Evolutionary conservation across 2,329 filamentous ascomycete genomes (phyloP), one percentile per base, ranked within the genome.

Genomic region (Alternaria conjuncta): DNA sequence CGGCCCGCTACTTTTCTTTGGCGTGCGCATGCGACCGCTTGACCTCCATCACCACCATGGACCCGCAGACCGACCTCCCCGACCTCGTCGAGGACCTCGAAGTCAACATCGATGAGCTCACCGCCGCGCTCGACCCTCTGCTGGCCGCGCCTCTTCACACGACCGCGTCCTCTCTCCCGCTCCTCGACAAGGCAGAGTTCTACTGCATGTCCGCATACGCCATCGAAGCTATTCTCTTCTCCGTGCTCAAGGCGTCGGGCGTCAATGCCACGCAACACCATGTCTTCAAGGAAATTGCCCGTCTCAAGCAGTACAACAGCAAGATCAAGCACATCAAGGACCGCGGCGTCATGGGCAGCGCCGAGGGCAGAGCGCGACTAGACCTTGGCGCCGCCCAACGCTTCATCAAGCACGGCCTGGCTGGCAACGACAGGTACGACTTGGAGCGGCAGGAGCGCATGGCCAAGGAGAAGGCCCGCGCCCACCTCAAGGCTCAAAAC

Each of bases 151-250:
- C 86, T 1, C 82, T 97, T 46, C 84, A 88, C 55, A 88, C 90
- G 44, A 87, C 88, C 60, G 89, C 93, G 6, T 90, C 89, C 59
- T 93, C 93, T 76, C 85, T 98, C 8, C 94, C 95, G 2, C 86
- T 98, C n/a, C 86, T 99, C 64, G 95, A 98, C 84, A 94, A 93
- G 82, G 94, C 96, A 8, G 97, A 98, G 82, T 89, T 97, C 63
- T 93, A 96, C 77, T 90, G 96, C n/a, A 85, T 97, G 20, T 86
- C 90, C 55, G 91, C 93, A 18, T 99, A 98, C 79, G 88, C 94
- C 0, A 90, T 99, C 67, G 95, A 98, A 76, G 96, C 94, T 0
- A 84, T 97, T 10, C 83, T 99, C 8, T 98, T 97, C 80, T 92
- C 91, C 56, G 90, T 92, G 66, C 84, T 99, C 21, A 89, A 90